Evolutionary conservation across 176 grass and related monocot species (phyloP), one percentile per base, ranked within the genome.

Genomic region (Phoenix dactylifera): DNA sequence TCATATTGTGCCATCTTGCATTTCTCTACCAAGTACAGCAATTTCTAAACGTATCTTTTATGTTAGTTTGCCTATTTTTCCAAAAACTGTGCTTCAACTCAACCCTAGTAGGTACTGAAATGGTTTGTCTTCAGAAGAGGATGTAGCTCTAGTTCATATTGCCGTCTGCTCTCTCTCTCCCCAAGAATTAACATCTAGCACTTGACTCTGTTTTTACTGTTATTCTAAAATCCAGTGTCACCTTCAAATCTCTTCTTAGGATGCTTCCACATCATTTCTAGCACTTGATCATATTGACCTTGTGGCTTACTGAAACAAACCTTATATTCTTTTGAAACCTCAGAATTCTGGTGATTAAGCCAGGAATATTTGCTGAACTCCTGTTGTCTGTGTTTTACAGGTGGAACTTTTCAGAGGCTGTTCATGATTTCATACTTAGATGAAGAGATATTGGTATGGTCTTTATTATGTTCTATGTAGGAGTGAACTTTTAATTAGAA

Each of bases 361-460:
- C 35, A 44, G 35, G 10, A 44, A 12, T 44, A 44, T 14, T 44
- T 44, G 7, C 35, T 44, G 35, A 44, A 44, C 35, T 44, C 35
- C 35, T 44, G 35, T 44, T 44, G 10, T 57, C 56, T 70, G 59
- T 50, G 66, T 76, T 64, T 58, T 48, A 54, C 79, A 92, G 87
- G 71, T 59, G 87, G 81, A 59, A 54, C 77, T 64, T 88, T 81
- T 58, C 78, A 92, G 65, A 80, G 93, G 44, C 70, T 98, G 69
- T 98, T 98, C 72, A 89, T 92, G 81, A 89, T 98, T 67, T 98
- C 93, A 67, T 98, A 98, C 63, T 84, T 98, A 59, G 93, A 98
- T 73, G 93, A 98, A 77, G 93, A 92, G 74, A 98, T 98, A 83
- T 22, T 92, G 93, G 93, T 98, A 92, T 6, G 49, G 76, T 74